Evolutionary conservation across 2,329 filamentous ascomycete species (phyloP).

Genomic region (Microcyclosporella mali): DNA sequence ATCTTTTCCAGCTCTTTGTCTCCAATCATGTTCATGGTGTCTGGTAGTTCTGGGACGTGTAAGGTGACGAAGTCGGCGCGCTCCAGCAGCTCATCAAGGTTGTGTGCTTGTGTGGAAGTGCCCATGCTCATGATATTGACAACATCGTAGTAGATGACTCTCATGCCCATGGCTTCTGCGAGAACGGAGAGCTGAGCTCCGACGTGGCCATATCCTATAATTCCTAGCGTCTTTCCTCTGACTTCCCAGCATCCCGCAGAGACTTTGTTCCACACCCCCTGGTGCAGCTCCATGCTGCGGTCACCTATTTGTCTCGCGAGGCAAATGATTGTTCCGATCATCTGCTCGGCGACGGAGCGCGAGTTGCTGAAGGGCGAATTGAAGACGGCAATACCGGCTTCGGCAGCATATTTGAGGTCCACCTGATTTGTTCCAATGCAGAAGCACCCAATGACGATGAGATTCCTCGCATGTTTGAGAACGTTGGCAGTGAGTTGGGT

Average conservation of each 20-base stretch:
- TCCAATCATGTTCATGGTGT: slow-evolving; percentile 92
- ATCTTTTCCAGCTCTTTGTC: slow-evolving; percentile 72
- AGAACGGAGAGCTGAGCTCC: slow-evolving; percentile 92
- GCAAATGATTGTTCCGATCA: slow-evolving; percentile 87
- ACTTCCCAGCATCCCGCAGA: slow-evolving; percentile 97
- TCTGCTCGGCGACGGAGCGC: slow-evolving; percentile 89
- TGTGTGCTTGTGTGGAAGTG: slow-evolving; percentile 74
- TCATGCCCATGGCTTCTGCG: slow-evolving; percentile 96
- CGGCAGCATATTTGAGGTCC: slow-evolving; percentile 74
- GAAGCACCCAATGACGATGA: slow-evolving; percentile 95
- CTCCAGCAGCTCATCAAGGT: slow-evolving; percentile 67
- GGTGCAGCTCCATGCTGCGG: slow-evolving; percentile 89
- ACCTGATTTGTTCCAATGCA: slow-evolving; percentile 98
- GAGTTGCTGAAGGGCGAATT: slow-evolving; percentile 99
- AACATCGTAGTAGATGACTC: slow-evolving; percentile 94
- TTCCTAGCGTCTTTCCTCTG: slow-evolving; percentile 91
- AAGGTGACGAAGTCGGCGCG: slow-evolving; percentile 87
- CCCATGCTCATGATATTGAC: slow-evolving; percentile 91
- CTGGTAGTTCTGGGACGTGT: slow-evolving; percentile 87
- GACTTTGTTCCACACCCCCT: slow-evolving; percentile 96
- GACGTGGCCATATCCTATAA: slow-evolving; percentile 96
- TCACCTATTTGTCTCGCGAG: slow-evolving; percentile 90
- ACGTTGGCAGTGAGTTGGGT: slow-evolving; percentile 86
- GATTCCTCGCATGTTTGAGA: slow-evolving; percentile 80
- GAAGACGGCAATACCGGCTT: slow-evolving; percentile 90